A percentile compares a stretch with the other conserved stretches of the same genome.
These are phyloP conservation scores for Ceraceosorus bombacis DNA, from an alignment of 1,284 basidiomycete genomes.

Conservation along the genomic window DNA sequence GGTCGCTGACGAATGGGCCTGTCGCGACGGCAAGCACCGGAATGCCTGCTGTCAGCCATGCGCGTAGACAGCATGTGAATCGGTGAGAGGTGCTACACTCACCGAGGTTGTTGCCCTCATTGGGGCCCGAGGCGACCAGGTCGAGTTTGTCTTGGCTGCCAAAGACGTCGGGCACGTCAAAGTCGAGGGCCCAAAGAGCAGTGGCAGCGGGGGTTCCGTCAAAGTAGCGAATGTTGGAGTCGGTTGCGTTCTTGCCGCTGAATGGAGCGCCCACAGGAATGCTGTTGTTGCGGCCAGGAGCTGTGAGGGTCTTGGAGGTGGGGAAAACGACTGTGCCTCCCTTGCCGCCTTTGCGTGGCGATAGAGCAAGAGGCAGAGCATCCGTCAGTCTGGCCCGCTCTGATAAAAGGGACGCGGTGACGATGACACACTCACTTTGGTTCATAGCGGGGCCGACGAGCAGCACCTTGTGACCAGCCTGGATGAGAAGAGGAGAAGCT, in stretches of 20 bases:
- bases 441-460: no score
- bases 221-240: slow-evolving; percentile 26
- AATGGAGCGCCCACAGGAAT: slow-evolving; percentile 21
- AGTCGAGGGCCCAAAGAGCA: slow-evolving; percentile 26
- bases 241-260: slow-evolving; percentile 21
- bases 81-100: neutral
- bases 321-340: slow-evolving; percentile 40
- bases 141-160: slow-evolving; percentile 14
- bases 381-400: no score
- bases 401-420: no score
- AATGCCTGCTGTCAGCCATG: neutral
- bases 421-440: no score
- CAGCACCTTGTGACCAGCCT: no score
- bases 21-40: neutral
- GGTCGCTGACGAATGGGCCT: slow-evolving; percentile 30
- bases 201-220: slow-evolving; percentile 32
- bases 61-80: neutral
- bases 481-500: no score
- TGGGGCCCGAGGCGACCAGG: slow-evolving; percentile 24
- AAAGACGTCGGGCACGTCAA: slow-evolving; percentile 25
- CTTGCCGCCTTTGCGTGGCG: slow-evolving; percentile 14
- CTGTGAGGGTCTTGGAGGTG: slow-evolving; percentile 22
- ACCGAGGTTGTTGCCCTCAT: slow-evolving; percentile 31
- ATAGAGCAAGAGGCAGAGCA: no score
- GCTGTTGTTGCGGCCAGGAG: slow-evolving; percentile 26